phyloP scores from a whole-genome alignment of 176 grass and related monocot genomes.

The Oryza australiensis region DNA sequence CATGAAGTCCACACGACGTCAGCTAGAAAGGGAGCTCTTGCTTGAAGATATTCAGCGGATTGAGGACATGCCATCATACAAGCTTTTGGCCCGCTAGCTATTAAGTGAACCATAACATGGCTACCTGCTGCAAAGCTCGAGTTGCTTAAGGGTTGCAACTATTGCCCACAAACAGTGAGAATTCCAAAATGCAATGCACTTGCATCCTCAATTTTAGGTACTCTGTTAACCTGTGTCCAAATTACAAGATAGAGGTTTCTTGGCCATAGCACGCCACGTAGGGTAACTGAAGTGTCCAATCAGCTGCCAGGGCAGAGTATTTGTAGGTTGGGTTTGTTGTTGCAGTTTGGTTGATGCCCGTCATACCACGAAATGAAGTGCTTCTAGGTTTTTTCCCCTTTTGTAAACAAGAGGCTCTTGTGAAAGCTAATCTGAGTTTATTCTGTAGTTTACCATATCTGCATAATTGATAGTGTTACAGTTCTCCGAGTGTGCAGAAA shows the following conservation, averaged over 20 bases:
- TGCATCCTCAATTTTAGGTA: conserved; percentile 52
- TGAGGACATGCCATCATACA: conserved; percentile 88
- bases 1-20: conserved; percentile 78
- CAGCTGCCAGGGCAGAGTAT: conserved; percentile 34
- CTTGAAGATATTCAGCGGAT: conserved; percentile 78
- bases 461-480: conserved; percentile 20
- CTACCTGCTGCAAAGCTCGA: conserved; percentile 38
- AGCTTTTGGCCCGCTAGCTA: conserved; percentile 75
- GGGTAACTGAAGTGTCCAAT: conserved; percentile 40
- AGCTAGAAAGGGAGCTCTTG: conserved; percentile 84
- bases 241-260: conserved; percentile 47
- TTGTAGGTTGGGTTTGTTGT: conserved; percentile 31
- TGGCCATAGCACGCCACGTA: conserved; percentile 40
- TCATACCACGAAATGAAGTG: conserved; percentile 40
- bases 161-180: neutral
- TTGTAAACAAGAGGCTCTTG: conserved; percentile 34
- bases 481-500: conserved; percentile 27
- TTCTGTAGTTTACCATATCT: conserved; percentile 20
- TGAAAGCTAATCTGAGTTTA: conserved; percentile 35
- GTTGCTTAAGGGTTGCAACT: conserved; percentile 32
- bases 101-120: conserved; percentile 58
- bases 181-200: conserved; percentile 37
- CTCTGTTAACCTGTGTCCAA: conserved; percentile 40
- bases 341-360: conserved; percentile 27
- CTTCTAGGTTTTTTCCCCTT: conserved; percentile 15